A percentile compares a stretch with the other conserved stretches of the same genome.
These are phyloP conservation scores for Jasminum sambac DNA, from an alignment of 257 asterid genomes.

Conservation along the genomic window DNA sequence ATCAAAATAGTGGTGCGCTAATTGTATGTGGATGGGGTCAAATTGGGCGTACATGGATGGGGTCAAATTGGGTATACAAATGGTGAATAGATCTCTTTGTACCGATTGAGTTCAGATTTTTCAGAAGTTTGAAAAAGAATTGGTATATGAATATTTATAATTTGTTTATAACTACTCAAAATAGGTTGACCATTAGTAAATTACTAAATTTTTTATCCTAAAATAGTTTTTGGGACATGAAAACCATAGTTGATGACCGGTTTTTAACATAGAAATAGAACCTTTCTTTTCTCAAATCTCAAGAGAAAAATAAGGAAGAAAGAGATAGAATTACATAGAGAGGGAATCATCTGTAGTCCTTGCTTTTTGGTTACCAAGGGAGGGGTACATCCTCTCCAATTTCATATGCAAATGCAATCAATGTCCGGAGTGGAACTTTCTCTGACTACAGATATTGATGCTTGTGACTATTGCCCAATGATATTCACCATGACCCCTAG, in stretches of 20 bases:
- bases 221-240: background rate
- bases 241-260: background rate
- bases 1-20: no score
- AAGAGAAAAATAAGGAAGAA: background rate
- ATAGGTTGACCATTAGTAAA: background rate
- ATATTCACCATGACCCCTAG: background rate
- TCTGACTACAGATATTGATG: background rate
- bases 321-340: background rate
- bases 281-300: background rate
- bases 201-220: background rate
- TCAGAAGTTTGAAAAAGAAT: no score
- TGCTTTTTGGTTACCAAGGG: background rate
- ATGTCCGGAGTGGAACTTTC: background rate
- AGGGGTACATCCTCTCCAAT: background rate
- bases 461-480: background rate
- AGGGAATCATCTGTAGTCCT: background rate
- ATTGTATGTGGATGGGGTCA: no score
- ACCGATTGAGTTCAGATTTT: no score
- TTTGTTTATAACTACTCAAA: background rate
- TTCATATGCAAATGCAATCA: background rate
- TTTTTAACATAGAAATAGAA: conserved; percentile 1
- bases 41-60: no score
- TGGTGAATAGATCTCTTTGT: no score
- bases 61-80: no score
- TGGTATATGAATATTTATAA: no score